Evolutionary conservation across 495 filamentous ascomycete genomes (phyloP).

Genomic region (Oidiodendron maius): DNA sequence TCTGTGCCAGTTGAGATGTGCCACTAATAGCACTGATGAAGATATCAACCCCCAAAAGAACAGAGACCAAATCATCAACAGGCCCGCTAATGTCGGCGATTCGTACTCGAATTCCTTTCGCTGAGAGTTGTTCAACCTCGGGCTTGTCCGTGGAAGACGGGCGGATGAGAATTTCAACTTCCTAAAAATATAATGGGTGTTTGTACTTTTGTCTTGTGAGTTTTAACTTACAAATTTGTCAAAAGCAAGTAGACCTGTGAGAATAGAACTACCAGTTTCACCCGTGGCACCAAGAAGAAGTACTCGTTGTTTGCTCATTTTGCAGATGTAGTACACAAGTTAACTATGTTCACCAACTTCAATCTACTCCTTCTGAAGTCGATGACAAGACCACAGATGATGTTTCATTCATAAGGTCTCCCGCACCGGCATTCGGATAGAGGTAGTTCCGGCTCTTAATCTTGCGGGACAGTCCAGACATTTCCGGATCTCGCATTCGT

Average conservation of each 20-base stretch:
- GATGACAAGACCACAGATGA: too few species aligned
- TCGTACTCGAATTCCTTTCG: slow-evolving; percentile 41
- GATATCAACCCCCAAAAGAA: slow-evolving; percentile 42
- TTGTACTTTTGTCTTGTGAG: neutral
- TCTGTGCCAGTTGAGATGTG: slow-evolving; percentile 43
- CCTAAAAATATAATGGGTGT: slow-evolving; percentile 24
- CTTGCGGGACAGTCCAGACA: too few species aligned
- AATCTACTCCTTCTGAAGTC: too few species aligned
- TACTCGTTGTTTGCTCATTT: slow-evolving; percentile 15
- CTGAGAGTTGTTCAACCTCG: slow-evolving; percentile 33
- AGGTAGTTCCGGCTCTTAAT: too few species aligned
- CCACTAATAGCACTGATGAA: slow-evolving; percentile 45
- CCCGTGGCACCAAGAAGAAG: slow-evolving; percentile 29
- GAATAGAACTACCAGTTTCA: slow-evolving; percentile 25
- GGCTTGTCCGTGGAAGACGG: slow-evolving; percentile 43
- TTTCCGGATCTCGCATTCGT: too few species aligned
- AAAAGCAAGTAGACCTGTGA: slow-evolving; percentile 22
- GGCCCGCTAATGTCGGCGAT: slow-evolving; percentile 39
- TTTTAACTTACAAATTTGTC: slow-evolving; percentile 18
- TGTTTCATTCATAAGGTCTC: too few species aligned
- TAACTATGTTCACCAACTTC: too few species aligned
- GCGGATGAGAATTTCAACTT: slow-evolving; percentile 43
- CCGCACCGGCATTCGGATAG: too few species aligned
- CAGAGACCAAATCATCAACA: slow-evolving; percentile 36
- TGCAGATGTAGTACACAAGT: too few species aligned